Base-by-base conservation (phyloP, 768 basidiomycete species). In the Asterophora parasitica region DNA sequence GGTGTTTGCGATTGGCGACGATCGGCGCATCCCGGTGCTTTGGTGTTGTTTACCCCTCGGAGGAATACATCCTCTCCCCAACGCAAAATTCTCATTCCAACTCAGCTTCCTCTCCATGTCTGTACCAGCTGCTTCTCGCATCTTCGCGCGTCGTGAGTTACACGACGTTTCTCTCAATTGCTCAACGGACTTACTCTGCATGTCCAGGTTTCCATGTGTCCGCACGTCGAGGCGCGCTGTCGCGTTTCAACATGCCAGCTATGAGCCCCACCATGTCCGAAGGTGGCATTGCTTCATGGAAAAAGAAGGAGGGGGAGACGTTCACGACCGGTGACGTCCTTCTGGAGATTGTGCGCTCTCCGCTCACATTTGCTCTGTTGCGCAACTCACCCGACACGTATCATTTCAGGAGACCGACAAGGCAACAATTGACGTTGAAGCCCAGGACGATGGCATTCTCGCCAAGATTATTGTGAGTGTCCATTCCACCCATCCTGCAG, bases 221-320 rank as follows among this genome's bases (percentile, higher is more conserved):
- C 26, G 77, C 85, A 46, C 79, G 82, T 52, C 73, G 87, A 58
- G 71, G 76, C 71, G 93, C 86, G 32, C 78, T 98, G 57, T 73
- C 88, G 51, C 90, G 83, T 65, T 94, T 97, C 72, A 75, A 83
- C 54, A 94, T 96, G 92, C 94, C 93, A 49, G 93, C 96, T 58
- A 99, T 98, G 95, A 95, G 92, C 53, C 96, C 96, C 27, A 99
- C 96, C 49, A 99, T 99, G 96, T 93, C 93, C 3, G 96, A 98
- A 74, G 96, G 96, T 53, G 96, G 95, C 54, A 96, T 99, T 65
- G 89, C 95, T 38, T 77, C 79, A 27, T 99, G 96, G 94, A 98
- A 98, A 78, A 88, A 89, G 73, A 85, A 86, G 68, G 95, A 97
- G 66, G 96, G 96, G 47, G 94, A 97, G 58, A 42, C 83, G 1